Percentiles rank a stretch among this genome's conserved stretches.
These are phyloP conservation scores for Hyphopichia fennica DNA, from an alignment of 1,139 yeast species.

Conservation along the genomic window DNA sequence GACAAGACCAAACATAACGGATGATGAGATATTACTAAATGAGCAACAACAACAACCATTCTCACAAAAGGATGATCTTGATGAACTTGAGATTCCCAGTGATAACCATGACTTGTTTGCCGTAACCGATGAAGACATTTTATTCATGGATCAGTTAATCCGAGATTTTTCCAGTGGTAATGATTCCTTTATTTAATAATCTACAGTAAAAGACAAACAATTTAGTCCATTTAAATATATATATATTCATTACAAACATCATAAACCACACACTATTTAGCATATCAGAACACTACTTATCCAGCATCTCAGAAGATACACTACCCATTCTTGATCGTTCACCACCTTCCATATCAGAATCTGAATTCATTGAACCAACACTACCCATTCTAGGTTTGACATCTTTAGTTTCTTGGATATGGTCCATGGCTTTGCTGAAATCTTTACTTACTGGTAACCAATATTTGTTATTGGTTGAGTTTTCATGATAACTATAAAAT, in stretches of 20 bases:
- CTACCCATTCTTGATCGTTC: slow-evolving; percentile 17
- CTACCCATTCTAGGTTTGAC: slow-evolving; percentile 21
- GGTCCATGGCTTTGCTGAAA: slow-evolving; percentile 1
- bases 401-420: slow-evolving; percentile 3
- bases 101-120: slow-evolving; percentile 1
- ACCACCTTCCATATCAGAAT: slow-evolving; percentile 8
- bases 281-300: slow-evolving; percentile 7
- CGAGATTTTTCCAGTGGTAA: slow-evolving; percentile 6
- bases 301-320: slow-evolving; percentile 11
- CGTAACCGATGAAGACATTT: slow-evolving; percentile 16
- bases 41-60: not conserved
- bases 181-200: too few relatives aligned
- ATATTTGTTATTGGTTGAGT: slow-evolving; percentile 38
- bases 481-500: slow-evolving; percentile 37
- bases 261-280: not conserved
- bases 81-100: not conserved
- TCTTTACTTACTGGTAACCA: slow-evolving; percentile 33
- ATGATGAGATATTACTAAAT: not conserved
- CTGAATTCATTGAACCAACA: slow-evolving; percentile 14
- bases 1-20: slow-evolving; percentile 1
- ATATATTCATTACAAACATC: not conserved
- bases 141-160: slow-evolving; percentile 16
- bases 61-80: too few relatives aligned
- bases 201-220: slow-evolving; percentile 4
- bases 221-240: slow-evolving; percentile 1